phyloP scores from a whole-genome alignment of 768 basidiomycete genomes.

The Podaxis pistillaris region DNA sequence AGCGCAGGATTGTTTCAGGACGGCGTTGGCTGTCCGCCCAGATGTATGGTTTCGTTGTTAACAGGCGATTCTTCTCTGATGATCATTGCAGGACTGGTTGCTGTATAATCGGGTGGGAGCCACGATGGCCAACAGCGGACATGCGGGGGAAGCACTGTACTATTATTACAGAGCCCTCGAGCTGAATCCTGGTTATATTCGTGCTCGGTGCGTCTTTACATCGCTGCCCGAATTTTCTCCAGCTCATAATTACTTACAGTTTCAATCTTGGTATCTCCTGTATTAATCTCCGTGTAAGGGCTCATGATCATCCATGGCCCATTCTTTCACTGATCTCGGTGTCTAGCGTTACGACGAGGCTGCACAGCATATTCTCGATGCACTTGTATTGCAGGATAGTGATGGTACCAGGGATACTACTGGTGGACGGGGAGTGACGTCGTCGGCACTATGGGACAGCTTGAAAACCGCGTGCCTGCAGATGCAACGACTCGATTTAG shows the following conservation, averaged over 20 bases:
- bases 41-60: conserved; percentile 47
- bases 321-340: conserved; percentile 10
- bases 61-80: background rate
- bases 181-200: conserved; percentile 86
- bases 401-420: conserved; percentile 61
- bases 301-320: conserved; percentile 12
- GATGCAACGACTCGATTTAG: conserved; percentile 76
- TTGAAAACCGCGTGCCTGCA: conserved; percentile 81
- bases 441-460: conserved; percentile 83
- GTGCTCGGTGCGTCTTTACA: conserved; percentile 60
- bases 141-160: conserved; percentile 74
- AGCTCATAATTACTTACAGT: conserved; percentile 37
- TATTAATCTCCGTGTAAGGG: conserved; percentile 76
- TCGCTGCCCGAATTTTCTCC: conserved; percentile 1
- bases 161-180: conserved; percentile 88
- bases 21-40: conserved; percentile 85
- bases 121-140: conserved; percentile 88
- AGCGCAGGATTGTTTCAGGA: conserved; percentile 90
- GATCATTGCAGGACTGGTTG: conserved; percentile 70
- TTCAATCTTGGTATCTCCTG: conserved; percentile 94
- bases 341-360: conserved; percentile 81
- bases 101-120: conserved; percentile 94
- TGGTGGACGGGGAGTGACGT: conserved; percentile 66
- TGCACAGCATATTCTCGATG: conserved; percentile 83
- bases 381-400: conserved; percentile 83